Conservation (phyloP, 2,329 filamentous ascomycete genomes). For the Lachnellula arida region DNA sequence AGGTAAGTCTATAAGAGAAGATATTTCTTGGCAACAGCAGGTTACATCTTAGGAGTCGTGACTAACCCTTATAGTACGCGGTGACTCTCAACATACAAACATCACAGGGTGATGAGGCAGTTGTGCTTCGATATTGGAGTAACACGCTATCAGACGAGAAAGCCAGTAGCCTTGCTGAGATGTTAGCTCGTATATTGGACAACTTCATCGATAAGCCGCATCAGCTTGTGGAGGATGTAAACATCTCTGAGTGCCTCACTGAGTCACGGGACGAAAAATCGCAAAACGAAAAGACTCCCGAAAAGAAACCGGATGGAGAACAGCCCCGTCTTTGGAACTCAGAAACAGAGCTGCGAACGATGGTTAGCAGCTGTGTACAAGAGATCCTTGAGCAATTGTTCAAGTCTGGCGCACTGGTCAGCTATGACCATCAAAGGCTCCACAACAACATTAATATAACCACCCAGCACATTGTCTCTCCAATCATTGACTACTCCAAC, state of each 20-base stretch:
- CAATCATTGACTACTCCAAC: slow-evolving; percentile 8
- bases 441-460: background rate
- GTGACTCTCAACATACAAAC: slow-evolving; percentile 30
- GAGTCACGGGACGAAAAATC: background rate
- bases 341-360: background rate
- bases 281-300: background rate
- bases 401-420: slow-evolving; percentile 2
- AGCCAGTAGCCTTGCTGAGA: slow-evolving; percentile 35
- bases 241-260: background rate
- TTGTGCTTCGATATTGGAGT: slow-evolving; percentile 34
- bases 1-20: slow-evolving; percentile 10
- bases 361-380: slow-evolving; percentile 5
- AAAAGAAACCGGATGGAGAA: no score
- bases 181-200: slow-evolving; percentile 35
- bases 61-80: slow-evolving; percentile 27
- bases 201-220: slow-evolving; percentile 21
- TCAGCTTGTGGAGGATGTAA: slow-evolving; percentile 8
- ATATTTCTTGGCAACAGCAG: background rate
- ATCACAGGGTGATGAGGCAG: slow-evolving; percentile 1
- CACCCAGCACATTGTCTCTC: background rate
- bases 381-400: slow-evolving; percentile 9
- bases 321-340: background rate
- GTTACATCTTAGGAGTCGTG: background rate
- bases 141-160: slow-evolving; percentile 36
- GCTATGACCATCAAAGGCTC: background rate